A percentile compares a stretch with the other conserved stretches of the same genome.
Evolutionary conservation across 306 rosid genomes (phyloP).

Genomic region (Cicer arietinum): DNA sequence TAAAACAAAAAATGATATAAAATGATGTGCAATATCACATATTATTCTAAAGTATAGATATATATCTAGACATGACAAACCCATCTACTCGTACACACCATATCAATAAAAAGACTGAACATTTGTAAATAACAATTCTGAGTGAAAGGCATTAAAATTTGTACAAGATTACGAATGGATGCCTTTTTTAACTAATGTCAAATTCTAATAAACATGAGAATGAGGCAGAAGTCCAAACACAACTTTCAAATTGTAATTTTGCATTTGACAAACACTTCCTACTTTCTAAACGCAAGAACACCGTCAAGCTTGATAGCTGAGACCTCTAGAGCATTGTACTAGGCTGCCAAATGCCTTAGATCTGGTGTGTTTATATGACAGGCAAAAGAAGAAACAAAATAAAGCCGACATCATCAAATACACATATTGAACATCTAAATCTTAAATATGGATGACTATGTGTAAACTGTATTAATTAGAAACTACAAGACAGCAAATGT

Average conservation of each 20-base stretch:
- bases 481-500: background rate
- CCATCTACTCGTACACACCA: background rate
- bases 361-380: slow-evolving; percentile 2
- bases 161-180: background rate
- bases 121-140: background rate
- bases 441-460: background rate
- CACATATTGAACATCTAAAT: slow-evolving; percentile 1
- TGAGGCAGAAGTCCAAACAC: background rate
- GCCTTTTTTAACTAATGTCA: background rate
- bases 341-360: slow-evolving; percentile 17
- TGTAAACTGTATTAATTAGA: background rate
- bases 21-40: background rate
- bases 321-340: slow-evolving; percentile 11
- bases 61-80: background rate
- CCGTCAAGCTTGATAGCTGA: background rate
- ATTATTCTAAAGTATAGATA: slow-evolving; percentile 10
- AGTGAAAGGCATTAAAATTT: background rate
- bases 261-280: slow-evolving; percentile 23
- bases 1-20: slow-evolving; percentile 6
- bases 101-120: background rate
- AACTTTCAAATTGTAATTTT: slow-evolving; percentile 3
- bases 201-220: slow-evolving; percentile 7
- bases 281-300: background rate
- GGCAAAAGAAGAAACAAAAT: background rate
- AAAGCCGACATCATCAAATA: slow-evolving; percentile 12